These are phyloP conservation scores for Phaeolepiota aurea DNA, from an alignment of 768 basidiomycete genomes.

Conservation along the genomic window DNA sequence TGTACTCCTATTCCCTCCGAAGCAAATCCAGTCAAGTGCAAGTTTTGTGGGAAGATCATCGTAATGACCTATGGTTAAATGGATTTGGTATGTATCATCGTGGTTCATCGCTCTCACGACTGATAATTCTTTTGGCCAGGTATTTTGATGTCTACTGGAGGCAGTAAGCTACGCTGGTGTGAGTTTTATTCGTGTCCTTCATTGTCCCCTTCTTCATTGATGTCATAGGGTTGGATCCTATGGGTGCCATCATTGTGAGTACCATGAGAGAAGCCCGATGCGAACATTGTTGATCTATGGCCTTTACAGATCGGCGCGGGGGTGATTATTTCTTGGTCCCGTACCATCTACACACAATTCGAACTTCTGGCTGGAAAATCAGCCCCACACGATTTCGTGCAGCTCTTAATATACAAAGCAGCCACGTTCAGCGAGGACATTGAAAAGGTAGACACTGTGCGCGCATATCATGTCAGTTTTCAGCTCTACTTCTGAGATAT, in stretches of 20 bases:
- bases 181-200: slow-evolving; percentile 20
- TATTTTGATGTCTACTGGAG: slow-evolving; percentile 76
- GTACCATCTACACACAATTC: slow-evolving; percentile 76
- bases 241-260: slow-evolving; percentile 68
- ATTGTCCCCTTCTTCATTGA: neutral
- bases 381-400: slow-evolving; percentile 84
- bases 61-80: slow-evolving; percentile 89
- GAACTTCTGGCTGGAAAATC: slow-evolving; percentile 86
- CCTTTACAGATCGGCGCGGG: slow-evolving; percentile 70
- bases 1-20: slow-evolving; percentile 78
- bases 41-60: slow-evolving; percentile 95
- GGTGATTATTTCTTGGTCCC: slow-evolving; percentile 70
- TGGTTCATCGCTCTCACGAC: neutral
- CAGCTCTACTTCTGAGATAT: neutral
- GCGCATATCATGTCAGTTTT: slow-evolving; percentile 78
- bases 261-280: slow-evolving; percentile 2
- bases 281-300: too few relatives aligned
- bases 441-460: slow-evolving; percentile 80
- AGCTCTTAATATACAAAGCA: slow-evolving; percentile 89
- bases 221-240: slow-evolving; percentile 60
- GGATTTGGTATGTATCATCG: slow-evolving; percentile 47
- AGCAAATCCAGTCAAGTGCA: slow-evolving; percentile 84
- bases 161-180: slow-evolving; percentile 81
- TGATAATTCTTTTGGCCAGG: slow-evolving; percentile 32
- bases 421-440: slow-evolving; percentile 86